Evolutionary conservation across 106 monocot genomes (phyloP).

Genomic region (Vanilla planifolia): DNA sequence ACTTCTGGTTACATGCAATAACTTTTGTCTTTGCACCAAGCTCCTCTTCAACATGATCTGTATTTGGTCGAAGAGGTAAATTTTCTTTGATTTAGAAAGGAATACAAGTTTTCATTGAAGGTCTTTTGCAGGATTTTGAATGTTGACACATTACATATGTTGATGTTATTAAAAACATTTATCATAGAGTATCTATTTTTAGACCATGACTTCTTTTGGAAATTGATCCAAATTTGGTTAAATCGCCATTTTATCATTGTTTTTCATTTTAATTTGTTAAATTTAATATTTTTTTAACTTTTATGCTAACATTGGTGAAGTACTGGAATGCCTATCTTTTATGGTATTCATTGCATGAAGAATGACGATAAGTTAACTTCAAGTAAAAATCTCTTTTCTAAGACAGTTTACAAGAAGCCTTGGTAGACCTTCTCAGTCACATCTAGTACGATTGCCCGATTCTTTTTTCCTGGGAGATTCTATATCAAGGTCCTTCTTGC

Average conservation of each 20-base stretch:
- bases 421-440: slow-evolving; percentile 15
- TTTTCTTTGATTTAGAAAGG: too few species aligned
- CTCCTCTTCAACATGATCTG: too few species aligned
- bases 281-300: not conserved
- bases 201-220: too few species aligned
- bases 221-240: not conserved
- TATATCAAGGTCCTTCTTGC: slow-evolving; percentile 23
- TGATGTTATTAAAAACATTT: too few species aligned
- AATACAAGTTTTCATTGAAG: not conserved
- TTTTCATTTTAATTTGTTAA: not conserved
- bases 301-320: not conserved
- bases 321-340: not conserved
- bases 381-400: not conserved
- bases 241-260: not conserved
- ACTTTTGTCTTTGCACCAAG: too few species aligned
- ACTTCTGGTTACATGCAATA: too few species aligned
- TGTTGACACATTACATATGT: not conserved
- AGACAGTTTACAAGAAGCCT: slow-evolving; percentile 24
- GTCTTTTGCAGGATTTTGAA: not conserved
- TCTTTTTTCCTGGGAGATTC: slow-evolving; percentile 46
- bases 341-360: not conserved
- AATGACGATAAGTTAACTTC: not conserved
- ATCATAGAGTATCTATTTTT: too few species aligned
- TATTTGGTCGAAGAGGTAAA: too few species aligned
- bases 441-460: slow-evolving; percentile 26